Evolutionary conservation across 495 filamentous ascomycete species (phyloP).

Genomic region (Talaromyces nanjingensis): DNA sequence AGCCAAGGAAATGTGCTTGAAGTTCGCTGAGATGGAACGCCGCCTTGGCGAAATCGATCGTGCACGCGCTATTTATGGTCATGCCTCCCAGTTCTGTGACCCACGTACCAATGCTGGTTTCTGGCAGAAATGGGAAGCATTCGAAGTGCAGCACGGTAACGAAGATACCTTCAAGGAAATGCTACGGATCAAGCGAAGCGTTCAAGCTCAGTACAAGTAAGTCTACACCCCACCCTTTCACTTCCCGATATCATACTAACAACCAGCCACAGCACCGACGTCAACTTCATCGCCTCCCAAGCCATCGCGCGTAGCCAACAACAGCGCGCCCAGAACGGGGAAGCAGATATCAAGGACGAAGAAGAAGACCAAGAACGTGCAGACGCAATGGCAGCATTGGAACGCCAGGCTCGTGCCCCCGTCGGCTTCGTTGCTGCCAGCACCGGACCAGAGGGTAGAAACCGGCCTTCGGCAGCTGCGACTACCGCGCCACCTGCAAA

Average conservation of each 20-base stretch:
- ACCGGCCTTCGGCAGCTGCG: slow-evolving; percentile 26
- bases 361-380: slow-evolving; percentile 45
- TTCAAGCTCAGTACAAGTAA: slow-evolving; percentile 92
- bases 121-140: slow-evolving; percentile 95
- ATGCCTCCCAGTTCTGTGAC: slow-evolving; percentile 96
- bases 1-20: slow-evolving; percentile 96
- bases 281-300: slow-evolving; percentile 97
- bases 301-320: slow-evolving; percentile 77
- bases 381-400: slow-evolving; percentile 88
- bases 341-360: slow-evolving; percentile 25
- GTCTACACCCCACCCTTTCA: slow-evolving; percentile 12
- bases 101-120: slow-evolving; percentile 82
- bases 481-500: slow-evolving; percentile 33
- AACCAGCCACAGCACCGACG: slow-evolving; percentile 61
- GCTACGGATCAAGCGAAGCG: slow-evolving; percentile 93
- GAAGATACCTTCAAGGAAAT: slow-evolving; percentile 99
- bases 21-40: slow-evolving; percentile 98
- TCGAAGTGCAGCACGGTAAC: slow-evolving; percentile 96
- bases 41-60: slow-evolving; percentile 94
- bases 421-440: slow-evolving; percentile 86
- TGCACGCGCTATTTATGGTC: slow-evolving; percentile 89
- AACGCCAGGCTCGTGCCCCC: slow-evolving; percentile 82
- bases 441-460: slow-evolving; percentile 69
- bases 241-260: neutral
- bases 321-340: slow-evolving; percentile 34